Evolutionary conservation across 2,329 filamentous ascomycete species (phyloP).

Genomic region (Calonectria honghensis): DNA sequence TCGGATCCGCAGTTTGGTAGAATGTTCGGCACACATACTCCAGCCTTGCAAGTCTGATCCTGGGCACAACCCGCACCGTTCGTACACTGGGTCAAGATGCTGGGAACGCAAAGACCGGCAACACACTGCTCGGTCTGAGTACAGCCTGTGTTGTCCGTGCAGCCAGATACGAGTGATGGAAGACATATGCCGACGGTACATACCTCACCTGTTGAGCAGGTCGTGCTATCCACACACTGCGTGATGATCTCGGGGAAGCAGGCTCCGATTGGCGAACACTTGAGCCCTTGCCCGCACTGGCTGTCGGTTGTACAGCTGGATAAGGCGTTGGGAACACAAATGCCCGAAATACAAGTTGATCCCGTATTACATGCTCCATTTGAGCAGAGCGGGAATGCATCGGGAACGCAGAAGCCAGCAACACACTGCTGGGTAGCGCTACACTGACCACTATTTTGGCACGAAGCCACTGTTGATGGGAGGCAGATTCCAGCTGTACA

Average conservation of each 20-base stretch:
- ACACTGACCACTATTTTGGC: not conserved
- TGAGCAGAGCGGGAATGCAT: conserved; percentile 3
- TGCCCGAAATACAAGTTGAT: conserved; percentile 14
- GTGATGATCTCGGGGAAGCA: conserved; percentile 25
- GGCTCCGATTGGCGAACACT: conserved; percentile 21
- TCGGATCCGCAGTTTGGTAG: conserved; percentile 16
- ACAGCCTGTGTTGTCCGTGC: conserved; percentile 2
- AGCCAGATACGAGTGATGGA: not conserved
- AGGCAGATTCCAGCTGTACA: conserved; percentile 14
- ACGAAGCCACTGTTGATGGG: not conserved
- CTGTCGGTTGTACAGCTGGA: not conserved
- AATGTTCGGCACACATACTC: conserved; percentile 21
- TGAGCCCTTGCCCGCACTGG: not conserved
- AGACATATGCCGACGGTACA: conserved; percentile 27
- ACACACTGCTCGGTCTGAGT: not conserved
- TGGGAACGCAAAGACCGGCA: conserved; percentile 27
- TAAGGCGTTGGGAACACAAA: conserved; percentile 3
- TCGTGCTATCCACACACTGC: not conserved
- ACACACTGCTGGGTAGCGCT: not conserved
- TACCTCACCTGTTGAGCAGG: conserved; percentile 2
- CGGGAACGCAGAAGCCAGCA: conserved; percentile 3
- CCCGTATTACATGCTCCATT: not conserved
- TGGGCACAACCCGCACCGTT: not conserved
- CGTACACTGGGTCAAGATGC: conserved; percentile 2
- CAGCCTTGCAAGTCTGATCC: conserved; percentile 15